phyloP scores from a whole-genome alignment of 257 asterid species.

The Galeopsis tetrahit region DNA sequence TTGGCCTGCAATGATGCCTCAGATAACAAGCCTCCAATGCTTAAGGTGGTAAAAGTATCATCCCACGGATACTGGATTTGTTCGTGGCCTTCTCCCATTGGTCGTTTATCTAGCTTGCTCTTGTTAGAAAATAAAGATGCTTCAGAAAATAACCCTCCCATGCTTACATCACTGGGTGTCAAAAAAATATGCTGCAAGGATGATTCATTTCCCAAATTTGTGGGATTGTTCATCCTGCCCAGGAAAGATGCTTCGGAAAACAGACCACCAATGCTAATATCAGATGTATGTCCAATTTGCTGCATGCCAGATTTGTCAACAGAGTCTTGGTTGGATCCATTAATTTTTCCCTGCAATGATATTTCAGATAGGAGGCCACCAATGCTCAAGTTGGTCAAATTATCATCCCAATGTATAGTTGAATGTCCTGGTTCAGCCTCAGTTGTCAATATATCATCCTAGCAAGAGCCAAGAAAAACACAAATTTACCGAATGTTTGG shows the following conservation, averaged over 20 bases:
- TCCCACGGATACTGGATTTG: slow-evolving; percentile 58
- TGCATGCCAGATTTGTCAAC: slow-evolving; percentile 46
- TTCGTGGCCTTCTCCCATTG: slow-evolving; percentile 28
- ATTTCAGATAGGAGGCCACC: slow-evolving; percentile 84
- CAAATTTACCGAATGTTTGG: neutral
- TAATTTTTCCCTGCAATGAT: slow-evolving; percentile 66
- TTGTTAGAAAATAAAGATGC: slow-evolving; percentile 52
- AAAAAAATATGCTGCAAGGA: slow-evolving; percentile 47
- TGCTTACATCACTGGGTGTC: slow-evolving; percentile 53
- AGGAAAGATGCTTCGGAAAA: slow-evolving; percentile 57
- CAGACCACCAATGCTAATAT: slow-evolving; percentile 52
- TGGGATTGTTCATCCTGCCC: slow-evolving; percentile 40
- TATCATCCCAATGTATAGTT: slow-evolving; percentile 69
- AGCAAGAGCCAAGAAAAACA: slow-evolving; percentile 23
- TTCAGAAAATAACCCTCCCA: slow-evolving; percentile 63
- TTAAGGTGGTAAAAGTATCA: slow-evolving; percentile 62
- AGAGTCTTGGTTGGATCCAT: slow-evolving; percentile 41
- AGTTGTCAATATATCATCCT: slow-evolving; percentile 54
- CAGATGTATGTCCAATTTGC: slow-evolving; percentile 49
- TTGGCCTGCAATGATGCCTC: slow-evolving; percentile 69
- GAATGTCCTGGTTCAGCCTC: slow-evolving; percentile 40
- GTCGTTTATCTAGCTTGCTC: slow-evolving; percentile 38
- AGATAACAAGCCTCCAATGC: slow-evolving; percentile 83
- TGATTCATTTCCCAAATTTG: slow-evolving; percentile 38
- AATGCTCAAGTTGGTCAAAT: slow-evolving; percentile 77